phyloP scores from a whole-genome alignment of 345 rosid genomes.

The Tarenaya hassleriana region DNA sequence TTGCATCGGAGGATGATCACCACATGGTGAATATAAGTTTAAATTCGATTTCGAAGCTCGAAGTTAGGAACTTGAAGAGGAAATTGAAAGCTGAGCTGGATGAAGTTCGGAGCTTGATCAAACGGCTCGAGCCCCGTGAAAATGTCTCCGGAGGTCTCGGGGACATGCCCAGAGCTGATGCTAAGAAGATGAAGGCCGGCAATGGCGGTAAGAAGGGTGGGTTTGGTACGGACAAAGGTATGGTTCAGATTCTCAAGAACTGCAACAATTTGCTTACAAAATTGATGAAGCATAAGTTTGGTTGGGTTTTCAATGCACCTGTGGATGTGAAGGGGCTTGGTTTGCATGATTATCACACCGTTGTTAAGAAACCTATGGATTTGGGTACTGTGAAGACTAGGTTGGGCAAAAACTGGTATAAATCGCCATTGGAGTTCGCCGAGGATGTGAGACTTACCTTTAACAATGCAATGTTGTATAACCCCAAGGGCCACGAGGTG shows the following conservation, averaged over 20 bases:
- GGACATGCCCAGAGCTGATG: conserved; percentile 12
- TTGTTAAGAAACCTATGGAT: conserved; percentile 88
- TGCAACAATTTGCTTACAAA: conserved; percentile 54
- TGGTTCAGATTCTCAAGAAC: conserved; percentile 41
- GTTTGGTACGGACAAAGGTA: conserved; percentile 29
- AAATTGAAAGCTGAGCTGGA: conserved; percentile 22
- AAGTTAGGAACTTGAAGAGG: conserved; percentile 27
- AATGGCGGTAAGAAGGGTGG: conserved; percentile 26
- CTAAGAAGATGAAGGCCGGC: conserved; percentile 39
- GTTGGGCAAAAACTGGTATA: conserved; percentile 56
- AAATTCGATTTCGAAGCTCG: conserved; percentile 24
- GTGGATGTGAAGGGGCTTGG: conserved; percentile 73
- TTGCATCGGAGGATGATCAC: conserved; percentile 22
- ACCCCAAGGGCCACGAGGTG: conserved; percentile 79
- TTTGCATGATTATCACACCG: conserved; percentile 63
- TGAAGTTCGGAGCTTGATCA: conserved; percentile 28
- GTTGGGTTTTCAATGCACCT: conserved; percentile 80
- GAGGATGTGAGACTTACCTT: conserved; percentile 85
- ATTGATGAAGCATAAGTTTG: conserved; percentile 78
- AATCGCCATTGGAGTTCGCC: conserved; percentile 66
- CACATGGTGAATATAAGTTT: conserved; percentile 22
- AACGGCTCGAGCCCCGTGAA: conserved; percentile 16
- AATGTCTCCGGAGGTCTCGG: background rate
- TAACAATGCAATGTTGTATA: conserved; percentile 74
- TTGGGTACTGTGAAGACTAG: conserved; percentile 72